Base-by-base conservation (phyloP, 2,329 filamentous ascomycete genomes). In the Calycina marina region DNA sequence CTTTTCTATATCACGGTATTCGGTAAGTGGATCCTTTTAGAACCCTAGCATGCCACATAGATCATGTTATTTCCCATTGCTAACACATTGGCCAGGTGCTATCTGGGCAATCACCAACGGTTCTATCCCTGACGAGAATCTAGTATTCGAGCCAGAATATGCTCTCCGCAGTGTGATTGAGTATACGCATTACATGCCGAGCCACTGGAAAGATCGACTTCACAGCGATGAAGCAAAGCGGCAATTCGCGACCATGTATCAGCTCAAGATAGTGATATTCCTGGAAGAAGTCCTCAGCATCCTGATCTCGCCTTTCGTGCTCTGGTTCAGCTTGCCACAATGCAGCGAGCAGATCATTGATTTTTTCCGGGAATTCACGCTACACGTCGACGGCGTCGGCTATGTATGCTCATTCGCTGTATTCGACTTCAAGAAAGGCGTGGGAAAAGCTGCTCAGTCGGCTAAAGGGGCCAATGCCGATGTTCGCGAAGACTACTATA, bases 331-430 rank as follows among this genome's bases (percentile, higher is more conserved):
- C 39, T 65, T 96, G 18, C 84, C 86, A 0, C 79, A 76, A 45
- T 92, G 82, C 54, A 88, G 81, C 52, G 88, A 96, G 44, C 82
- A 86, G 37, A 78, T 98, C 41, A 77, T 96, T 37, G 90, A 98
- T 57, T 98, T 98, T 57, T 96, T 98, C 62, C 77, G 90, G 24
- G 90, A 98, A 52, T 94, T 96, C 46, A 96, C 90, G 0, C 76
- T 98, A 14, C 86, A 98, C 46, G 88, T 98, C 11, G 90, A 98
- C 50, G 90, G 90, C 0, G 68, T 98, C 20, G 90, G 90, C 14
- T 88, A 94, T 43, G 84, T 96, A 8, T 98, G 90, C 56, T 94
- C 88, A 1, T 96, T 94, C 58, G 90, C 90, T 3, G 84, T 93
- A 20, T 98, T 98, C 48, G 83, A 94, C 41, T 96, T 96, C 59